phyloP scores from a whole-genome alignment of 495 filamentous ascomycete genomes.

The Penicillium steckii region DNA sequence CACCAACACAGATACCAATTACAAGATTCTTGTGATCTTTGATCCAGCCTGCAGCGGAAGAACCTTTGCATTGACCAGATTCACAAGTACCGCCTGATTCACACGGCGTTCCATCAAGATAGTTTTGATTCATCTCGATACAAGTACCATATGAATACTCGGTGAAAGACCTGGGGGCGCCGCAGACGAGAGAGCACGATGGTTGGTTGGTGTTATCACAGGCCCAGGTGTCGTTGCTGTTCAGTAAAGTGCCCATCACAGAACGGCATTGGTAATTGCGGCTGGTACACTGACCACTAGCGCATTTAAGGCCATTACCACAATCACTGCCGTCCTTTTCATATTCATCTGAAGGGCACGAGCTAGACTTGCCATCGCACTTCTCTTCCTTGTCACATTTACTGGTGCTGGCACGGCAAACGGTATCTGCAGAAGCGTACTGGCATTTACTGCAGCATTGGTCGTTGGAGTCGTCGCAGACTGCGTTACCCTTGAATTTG shows the following conservation, averaged over 20 bases:
- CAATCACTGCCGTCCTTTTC: conserved; percentile 70
- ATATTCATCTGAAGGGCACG: conserved; percentile 71
- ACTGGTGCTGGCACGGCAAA: conserved; percentile 79
- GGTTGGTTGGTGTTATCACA: conserved; percentile 57
- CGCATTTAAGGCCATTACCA: conserved; percentile 70
- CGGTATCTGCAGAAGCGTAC: conserved; percentile 59
- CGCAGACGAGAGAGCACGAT: conserved; percentile 75
- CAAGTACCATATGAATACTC: conserved; percentile 16
- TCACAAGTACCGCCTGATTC: conserved; percentile 74
- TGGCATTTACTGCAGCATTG: conserved; percentile 84
- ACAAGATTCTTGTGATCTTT: conserved; percentile 68
- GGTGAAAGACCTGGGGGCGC: conserved; percentile 65
- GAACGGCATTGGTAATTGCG: conserved; percentile 87
- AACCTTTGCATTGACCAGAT: conserved; percentile 71
- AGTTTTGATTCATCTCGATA: conserved; percentile 85
- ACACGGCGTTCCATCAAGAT: conserved; percentile 90
- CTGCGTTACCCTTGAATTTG: conserved; percentile 72
- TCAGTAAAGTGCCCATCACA: conserved; percentile 75
- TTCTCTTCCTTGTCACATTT: conserved; percentile 80
- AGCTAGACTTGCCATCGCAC: conserved; percentile 70
- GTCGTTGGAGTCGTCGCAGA: conserved; percentile 89
- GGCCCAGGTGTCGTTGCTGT: conserved; percentile 76
- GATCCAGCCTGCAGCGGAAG: conserved; percentile 65
- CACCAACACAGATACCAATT: conserved; percentile 66
- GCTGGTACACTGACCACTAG: conserved; percentile 93